A percentile compares a stretch with the other conserved stretches of the same genome.
Evolutionary conservation across 169 alveolate species (phyloP).

Genomic region (Plasmodium berghei): DNA sequence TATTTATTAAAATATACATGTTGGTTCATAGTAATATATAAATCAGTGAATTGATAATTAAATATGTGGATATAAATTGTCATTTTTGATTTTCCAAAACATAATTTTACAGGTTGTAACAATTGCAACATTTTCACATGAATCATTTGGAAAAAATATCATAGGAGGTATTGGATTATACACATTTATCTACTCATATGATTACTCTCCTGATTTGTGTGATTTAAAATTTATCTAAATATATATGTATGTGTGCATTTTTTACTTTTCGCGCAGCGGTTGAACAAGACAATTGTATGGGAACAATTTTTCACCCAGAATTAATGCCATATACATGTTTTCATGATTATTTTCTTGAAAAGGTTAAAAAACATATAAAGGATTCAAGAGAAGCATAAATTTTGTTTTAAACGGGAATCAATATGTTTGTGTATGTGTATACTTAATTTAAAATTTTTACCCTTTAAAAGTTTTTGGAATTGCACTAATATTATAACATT

Average conservation of each 20-base stretch:
- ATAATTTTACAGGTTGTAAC: constrained; percentile 23
- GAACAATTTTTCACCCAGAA: constrained; percentile 67
- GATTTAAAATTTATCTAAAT: background rate
- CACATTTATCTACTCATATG: no score
- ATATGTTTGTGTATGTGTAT: background rate
- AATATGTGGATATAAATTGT: background rate
- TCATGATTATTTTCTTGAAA: constrained; percentile 60
- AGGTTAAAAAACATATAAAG: constrained; percentile 35
- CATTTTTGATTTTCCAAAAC: background rate
- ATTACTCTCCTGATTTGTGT: no score
- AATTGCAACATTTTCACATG: constrained; percentile 65
- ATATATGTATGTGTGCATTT: background rate
- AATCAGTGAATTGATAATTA: background rate
- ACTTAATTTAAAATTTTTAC: no score
- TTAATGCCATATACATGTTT: constrained; percentile 57
- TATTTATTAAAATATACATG: background rate
- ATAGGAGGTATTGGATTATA: constrained; percentile 31
- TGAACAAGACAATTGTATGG: constrained; percentile 61
- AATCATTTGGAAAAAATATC: constrained; percentile 19
- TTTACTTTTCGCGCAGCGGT: constrained; percentile 29
- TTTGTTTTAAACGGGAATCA: background rate
- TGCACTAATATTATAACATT: background rate
- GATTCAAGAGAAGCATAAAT: background rate
- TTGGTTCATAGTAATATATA: background rate
- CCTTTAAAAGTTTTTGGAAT: background rate